These are phyloP conservation scores for Adenanthera pavonina DNA, from an alignment of 306 rosid genomes.

Conservation along the genomic window DNA sequence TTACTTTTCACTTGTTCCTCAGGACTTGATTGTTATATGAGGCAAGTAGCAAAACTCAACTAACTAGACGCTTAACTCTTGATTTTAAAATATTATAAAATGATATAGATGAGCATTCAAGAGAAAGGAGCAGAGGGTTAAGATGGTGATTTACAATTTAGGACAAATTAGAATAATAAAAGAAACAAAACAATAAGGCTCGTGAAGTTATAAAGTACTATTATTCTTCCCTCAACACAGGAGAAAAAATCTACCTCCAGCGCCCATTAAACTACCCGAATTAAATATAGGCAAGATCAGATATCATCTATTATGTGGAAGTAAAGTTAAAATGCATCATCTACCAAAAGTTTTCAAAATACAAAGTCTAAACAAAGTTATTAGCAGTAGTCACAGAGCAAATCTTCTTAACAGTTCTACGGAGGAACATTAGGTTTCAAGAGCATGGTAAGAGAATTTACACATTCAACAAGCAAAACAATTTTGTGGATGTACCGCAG, in stretches of 20 bases:
- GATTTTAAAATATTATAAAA: constrained; percentile 6
- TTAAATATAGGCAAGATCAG: background rate
- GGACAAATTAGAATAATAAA: constrained; percentile 32
- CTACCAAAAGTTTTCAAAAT: background rate
- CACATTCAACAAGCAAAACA: constrained; percentile 9
- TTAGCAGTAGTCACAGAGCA: constrained; percentile 16
- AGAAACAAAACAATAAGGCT: constrained; percentile 1
- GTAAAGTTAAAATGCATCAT: constrained; percentile 18
- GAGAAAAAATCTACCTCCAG: constrained; percentile 27
- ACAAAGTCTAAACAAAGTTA: background rate
- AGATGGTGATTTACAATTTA: background rate
- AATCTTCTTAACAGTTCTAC: constrained; percentile 16
- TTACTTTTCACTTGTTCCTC: constrained; percentile 1
- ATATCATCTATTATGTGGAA: background rate
- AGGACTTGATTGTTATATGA: background rate
- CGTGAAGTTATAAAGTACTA: background rate
- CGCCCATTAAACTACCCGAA: constrained; percentile 2
- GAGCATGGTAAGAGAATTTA: background rate
- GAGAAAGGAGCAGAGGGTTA: constrained; percentile 16
- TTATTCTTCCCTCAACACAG: constrained; percentile 17
- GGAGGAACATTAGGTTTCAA: background rate
- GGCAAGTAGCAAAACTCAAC: background rate
- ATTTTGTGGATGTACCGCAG: background rate
- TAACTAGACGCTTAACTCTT: background rate
- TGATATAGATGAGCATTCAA: background rate